A percentile compares a stretch with the other conserved stretches of the same genome.
Conservation (phyloP, 2,329 filamentous ascomycete genomes). For the Myriosclerotinia scirpicola region DNA sequence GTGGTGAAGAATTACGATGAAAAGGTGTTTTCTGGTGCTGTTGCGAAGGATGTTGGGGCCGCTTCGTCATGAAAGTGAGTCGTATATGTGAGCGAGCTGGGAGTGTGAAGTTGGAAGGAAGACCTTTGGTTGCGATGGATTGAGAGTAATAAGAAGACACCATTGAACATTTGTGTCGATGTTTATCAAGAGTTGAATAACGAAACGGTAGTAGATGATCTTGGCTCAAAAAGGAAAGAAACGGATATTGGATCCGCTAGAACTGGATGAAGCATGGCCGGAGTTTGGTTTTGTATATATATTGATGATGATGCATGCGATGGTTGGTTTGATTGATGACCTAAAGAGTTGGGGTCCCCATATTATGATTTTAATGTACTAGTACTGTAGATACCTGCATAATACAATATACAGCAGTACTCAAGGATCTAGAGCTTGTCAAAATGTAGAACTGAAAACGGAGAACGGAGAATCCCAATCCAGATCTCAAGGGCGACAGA, state of each 20-base stretch:
- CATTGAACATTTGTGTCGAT: no score
- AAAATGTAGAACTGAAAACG: neutral
- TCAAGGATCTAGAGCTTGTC: no score
- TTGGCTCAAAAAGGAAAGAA: neutral
- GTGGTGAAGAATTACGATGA: slow-evolving; percentile 48
- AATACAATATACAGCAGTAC: neutral
- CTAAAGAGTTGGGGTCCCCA: neutral
- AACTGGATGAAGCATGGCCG: neutral
- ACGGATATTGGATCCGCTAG: neutral
- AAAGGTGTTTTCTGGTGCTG: slow-evolving; percentile 58
- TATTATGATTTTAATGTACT: neutral
- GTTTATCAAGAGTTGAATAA: no score
- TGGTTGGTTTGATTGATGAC: neutral
- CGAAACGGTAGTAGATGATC: no score
- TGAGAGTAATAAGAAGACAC: no score
- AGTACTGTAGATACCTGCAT: neutral
- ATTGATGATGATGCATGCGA: slow-evolving; percentile 6
- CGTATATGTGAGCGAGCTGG: neutral
- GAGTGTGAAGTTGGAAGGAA: neutral
- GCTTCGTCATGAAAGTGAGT: neutral
- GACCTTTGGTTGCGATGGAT: no score
- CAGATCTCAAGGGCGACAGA: no score
- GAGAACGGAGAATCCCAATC: neutral
- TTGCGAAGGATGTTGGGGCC: neutral
- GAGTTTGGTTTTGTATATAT: slow-evolving; percentile 7